Conservation (phyloP, 331 rosid species). For the Pyracantha coccinea region DNA sequence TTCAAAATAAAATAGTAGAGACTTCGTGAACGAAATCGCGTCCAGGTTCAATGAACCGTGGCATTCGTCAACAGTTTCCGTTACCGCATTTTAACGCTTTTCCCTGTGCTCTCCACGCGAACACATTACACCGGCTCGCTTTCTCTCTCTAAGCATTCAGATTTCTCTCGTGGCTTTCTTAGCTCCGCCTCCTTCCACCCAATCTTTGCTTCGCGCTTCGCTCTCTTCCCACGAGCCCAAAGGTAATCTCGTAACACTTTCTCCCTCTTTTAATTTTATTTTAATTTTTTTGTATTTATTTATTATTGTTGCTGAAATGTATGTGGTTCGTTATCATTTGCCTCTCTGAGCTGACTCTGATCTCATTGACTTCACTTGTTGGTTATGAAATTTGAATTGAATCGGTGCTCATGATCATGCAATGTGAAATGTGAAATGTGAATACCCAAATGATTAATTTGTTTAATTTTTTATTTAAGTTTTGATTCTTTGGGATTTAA, state of each 20-base stretch:
- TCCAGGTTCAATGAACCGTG: slow-evolving; percentile 73
- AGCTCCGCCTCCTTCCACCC: neutral
- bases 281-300: neutral
- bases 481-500: too few relatives aligned
- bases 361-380: too few relatives aligned
- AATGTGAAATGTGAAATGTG: too few relatives aligned
- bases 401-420: too few relatives aligned
- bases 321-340: too few relatives aligned
- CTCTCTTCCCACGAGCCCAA: neutral
- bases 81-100: neutral
- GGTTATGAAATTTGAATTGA: too few relatives aligned
- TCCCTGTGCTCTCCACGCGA: neutral
- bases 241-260: neutral
- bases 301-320: too few relatives aligned
- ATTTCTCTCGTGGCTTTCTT: neutral
- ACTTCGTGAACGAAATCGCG: slow-evolving; percentile 14
- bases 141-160: neutral
- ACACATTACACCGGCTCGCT: neutral
- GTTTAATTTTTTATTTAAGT: too few relatives aligned
- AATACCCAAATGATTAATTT: too few relatives aligned
- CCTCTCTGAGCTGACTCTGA: too few relatives aligned
- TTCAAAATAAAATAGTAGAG: too few relatives aligned
- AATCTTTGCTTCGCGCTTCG: neutral
- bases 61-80: neutral
- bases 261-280: neutral